Conservation (phyloP, 257 asterid genomes). For the Solanum okadae region DNA sequence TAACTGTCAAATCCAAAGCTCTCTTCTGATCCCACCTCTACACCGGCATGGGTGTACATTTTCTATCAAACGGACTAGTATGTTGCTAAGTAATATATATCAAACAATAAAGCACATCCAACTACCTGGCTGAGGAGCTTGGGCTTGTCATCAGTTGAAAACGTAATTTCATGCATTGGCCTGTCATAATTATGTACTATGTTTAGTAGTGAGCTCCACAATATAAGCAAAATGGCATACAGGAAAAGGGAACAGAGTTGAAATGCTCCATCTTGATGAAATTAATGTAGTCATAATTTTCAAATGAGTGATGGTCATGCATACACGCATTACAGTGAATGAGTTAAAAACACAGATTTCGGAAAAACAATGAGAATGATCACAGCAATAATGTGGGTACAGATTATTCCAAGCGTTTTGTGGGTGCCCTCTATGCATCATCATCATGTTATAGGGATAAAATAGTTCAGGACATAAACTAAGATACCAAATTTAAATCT, state of each 20-base stretch:
- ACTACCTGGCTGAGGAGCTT: slow-evolving; percentile 95
- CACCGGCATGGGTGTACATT: background rate
- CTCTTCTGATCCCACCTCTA: background rate
- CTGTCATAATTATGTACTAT: slow-evolving; percentile 29
- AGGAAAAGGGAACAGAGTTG: background rate
- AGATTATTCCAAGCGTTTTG: background rate
- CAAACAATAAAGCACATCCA: slow-evolving; percentile 1
- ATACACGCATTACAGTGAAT: background rate
- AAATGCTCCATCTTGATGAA: background rate
- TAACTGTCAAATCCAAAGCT: background rate
- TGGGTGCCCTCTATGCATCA: background rate
- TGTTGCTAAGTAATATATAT: background rate
- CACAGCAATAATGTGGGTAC: background rate
- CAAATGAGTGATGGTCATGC: background rate
- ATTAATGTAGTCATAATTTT: background rate
- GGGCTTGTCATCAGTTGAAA: slow-evolving; percentile 89
- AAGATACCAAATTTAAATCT: slow-evolving; percentile 5
- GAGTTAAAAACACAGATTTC: background rate
- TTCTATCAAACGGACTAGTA: background rate
- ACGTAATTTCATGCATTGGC: slow-evolving; percentile 98
- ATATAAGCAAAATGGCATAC: background rate
- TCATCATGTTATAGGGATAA: background rate
- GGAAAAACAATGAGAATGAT: background rate
- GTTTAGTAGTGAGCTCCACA: background rate
- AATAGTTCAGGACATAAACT: background rate